Conservation (phyloP, 768 basidiomycete genomes). For the Phylloporus sp. region DNA sequence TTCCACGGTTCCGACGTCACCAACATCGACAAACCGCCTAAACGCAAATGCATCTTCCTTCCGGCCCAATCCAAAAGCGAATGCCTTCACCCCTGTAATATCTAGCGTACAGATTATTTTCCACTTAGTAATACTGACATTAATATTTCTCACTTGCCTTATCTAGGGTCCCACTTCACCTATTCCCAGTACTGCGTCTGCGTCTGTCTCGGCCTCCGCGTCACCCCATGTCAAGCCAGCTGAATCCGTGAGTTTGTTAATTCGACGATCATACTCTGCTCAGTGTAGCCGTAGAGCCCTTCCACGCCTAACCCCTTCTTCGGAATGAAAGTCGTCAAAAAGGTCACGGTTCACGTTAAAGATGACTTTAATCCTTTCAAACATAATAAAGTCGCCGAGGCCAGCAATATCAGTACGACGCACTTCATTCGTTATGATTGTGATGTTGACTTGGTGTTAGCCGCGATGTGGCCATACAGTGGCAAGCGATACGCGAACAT, state of each 20-base stretch:
- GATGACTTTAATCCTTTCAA: conserved; percentile 99
- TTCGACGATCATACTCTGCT: conserved; percentile 1
- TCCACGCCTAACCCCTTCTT: conserved; percentile 85
- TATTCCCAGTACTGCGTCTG: conserved; percentile 37
- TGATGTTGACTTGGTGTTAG: conserved; percentile 35
- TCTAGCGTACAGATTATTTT: conserved; percentile 7
- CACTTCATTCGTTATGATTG: neutral
- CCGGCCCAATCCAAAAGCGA: conserved; percentile 81
- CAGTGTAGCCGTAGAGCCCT: conserved; percentile 32
- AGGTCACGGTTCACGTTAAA: conserved; percentile 77
- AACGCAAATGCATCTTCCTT: conserved; percentile 92
- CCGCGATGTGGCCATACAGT: conserved; percentile 79
- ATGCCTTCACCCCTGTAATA: conserved; percentile 66
- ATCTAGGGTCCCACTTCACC: conserved; percentile 45
- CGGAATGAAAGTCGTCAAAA: conserved; percentile 73
- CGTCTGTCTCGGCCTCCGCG: conserved; percentile 44
- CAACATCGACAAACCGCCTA: conserved; percentile 58
- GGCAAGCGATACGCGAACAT: conserved; percentile 82
- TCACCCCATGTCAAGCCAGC: conserved; percentile 61
- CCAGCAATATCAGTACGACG: conserved; percentile 67
- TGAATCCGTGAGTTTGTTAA: conserved; percentile 43
- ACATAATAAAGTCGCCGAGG: conserved; percentile 74
- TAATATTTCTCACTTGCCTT: conserved; percentile 4
- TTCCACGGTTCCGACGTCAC: conserved; percentile 44
- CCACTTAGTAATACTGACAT: conserved; percentile 15